A percentile compares a stretch with the other conserved stretches of the same genome.
Evolutionary conservation across 805 yeast species (phyloP).

Genomic region (Kodamaea leandrae): DNA sequence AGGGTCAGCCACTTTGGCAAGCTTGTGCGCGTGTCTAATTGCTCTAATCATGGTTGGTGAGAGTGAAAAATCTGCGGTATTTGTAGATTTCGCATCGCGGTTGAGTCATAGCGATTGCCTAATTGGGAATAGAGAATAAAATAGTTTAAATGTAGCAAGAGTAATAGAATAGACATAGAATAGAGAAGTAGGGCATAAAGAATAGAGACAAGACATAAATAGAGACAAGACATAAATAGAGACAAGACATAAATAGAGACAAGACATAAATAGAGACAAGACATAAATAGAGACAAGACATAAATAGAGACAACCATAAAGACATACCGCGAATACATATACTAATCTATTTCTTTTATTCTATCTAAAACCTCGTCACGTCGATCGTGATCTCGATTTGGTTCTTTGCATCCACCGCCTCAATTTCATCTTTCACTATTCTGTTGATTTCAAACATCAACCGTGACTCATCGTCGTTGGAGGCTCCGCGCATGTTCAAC

Average conservation of each 20-base stretch:
- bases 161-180: no score
- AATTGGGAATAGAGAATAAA: no score
- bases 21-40: conserved; percentile 5
- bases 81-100: conserved; percentile 32
- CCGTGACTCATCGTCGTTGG: conserved; percentile 64
- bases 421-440: conserved; percentile 37
- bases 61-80: conserved; percentile 4
- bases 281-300: no score
- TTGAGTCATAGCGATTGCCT: conserved; percentile 32
- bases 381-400: conserved; percentile 42
- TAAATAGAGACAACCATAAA: no score
- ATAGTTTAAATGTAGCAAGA: no score
- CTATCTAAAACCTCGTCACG: conserved; percentile 24
- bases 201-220: no score
- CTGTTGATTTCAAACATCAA: conserved; percentile 50
- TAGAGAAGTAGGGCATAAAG: no score
- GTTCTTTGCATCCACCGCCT: conserved; percentile 19
- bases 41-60: conserved; percentile 15
- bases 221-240: no score
- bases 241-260: no score
- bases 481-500: conserved; percentile 63
- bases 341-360: neutral
- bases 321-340: no score
- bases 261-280: no score
- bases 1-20: conserved; percentile 30